Conservation (phyloP, 495 filamentous ascomycete genomes). For the Neurospora sp. region DNA sequence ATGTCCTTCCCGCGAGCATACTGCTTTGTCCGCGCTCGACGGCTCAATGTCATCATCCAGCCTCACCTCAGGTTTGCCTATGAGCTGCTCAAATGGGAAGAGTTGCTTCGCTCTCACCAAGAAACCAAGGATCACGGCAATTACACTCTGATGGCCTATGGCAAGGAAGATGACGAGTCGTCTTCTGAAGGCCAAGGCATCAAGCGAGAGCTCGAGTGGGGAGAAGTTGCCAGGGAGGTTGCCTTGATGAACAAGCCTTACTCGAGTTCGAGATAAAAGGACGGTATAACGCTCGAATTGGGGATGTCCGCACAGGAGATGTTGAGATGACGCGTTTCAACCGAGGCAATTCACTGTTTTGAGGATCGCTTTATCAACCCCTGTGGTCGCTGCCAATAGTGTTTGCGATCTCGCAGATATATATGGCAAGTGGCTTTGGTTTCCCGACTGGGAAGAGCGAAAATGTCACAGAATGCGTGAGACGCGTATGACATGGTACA, state of each 20-base stretch:
- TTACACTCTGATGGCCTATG: background rate
- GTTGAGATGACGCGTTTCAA: background rate
- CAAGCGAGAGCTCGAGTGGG: constrained; percentile 83
- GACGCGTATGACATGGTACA: background rate
- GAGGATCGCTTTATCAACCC: background rate
- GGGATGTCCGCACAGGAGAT: background rate
- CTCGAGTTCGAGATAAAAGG: constrained; percentile 26
- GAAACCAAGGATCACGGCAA: constrained; percentile 5
- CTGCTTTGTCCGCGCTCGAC: constrained; percentile 86
- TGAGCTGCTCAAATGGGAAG: constrained; percentile 90
- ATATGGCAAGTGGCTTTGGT: background rate
- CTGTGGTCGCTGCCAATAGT: background rate
- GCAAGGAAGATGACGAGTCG: constrained; percentile 22
- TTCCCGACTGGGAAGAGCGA: background rate
- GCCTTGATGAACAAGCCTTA: constrained; percentile 97
- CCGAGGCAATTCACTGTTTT: background rate
- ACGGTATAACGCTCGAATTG: background rate
- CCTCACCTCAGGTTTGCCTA: constrained; percentile 52
- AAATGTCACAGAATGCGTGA: background rate
- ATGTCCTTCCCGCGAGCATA: constrained; percentile 89
- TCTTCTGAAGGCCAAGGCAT: constrained; percentile 5
- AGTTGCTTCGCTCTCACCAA: constrained; percentile 31
- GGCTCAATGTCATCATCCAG: constrained; percentile 62
- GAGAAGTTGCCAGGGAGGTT: constrained; percentile 77
- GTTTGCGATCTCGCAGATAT: background rate